phyloP scores from a whole-genome alignment of 129 eudicot species.

The Tanacetum coccineum region DNA sequence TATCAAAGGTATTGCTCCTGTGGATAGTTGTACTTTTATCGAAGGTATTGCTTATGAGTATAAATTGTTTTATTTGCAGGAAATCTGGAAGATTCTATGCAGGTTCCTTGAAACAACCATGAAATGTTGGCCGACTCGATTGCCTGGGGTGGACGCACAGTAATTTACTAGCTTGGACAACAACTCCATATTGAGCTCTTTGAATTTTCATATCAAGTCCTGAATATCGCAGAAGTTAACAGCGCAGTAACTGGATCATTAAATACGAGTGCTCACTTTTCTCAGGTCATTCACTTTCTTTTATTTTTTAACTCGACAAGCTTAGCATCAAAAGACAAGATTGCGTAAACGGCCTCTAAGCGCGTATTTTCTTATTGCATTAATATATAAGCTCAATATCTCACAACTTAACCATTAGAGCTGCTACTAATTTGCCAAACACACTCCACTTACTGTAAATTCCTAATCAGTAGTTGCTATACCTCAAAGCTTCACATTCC shows the following conservation, averaged over 20 bases:
- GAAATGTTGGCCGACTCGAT: slow-evolving; percentile 85
- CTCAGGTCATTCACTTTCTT: slow-evolving; percentile 43
- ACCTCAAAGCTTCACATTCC: no score
- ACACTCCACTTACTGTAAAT: no score
- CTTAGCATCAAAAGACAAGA: no score
- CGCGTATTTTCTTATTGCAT: no score
- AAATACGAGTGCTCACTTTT: slow-evolving; percentile 42
- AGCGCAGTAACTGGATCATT: slow-evolving; percentile 38
- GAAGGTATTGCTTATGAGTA: no score
- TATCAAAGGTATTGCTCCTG: slow-evolving; percentile 45
- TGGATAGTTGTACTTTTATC: slow-evolving; percentile 8
- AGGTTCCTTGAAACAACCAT: slow-evolving; percentile 51
- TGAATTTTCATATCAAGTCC: slow-evolving; percentile 90
- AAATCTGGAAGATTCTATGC: slow-evolving; percentile 75
- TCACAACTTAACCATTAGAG: no score
- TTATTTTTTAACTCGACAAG: background rate
- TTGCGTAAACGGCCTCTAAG: no score
- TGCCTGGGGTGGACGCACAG: slow-evolving; percentile 98
- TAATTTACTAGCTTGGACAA: slow-evolving; percentile 91
- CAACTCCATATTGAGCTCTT: slow-evolving; percentile 92
- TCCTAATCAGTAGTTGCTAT: no score
- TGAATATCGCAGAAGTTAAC: slow-evolving; percentile 87
- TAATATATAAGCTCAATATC: no score
- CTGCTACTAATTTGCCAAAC: no score
- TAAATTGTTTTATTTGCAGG: slow-evolving; percentile 42